A percentile compares a stretch with the other conserved stretches of the same genome.
Evolutionary conservation across 2,329 filamentous ascomycete genomes (phyloP).

Genomic region (Pseudocercospora macadamiae): DNA sequence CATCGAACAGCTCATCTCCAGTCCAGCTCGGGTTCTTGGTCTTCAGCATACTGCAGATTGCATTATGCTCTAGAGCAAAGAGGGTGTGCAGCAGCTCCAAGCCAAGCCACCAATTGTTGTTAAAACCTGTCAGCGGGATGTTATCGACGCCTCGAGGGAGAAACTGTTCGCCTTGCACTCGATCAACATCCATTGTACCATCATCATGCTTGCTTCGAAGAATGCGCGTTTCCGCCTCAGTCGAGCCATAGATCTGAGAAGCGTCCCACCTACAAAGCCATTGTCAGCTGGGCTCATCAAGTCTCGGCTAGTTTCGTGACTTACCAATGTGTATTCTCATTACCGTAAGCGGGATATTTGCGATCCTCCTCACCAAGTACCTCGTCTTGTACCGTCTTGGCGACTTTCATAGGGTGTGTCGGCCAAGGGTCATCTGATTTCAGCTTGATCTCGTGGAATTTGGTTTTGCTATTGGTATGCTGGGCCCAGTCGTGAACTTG

Average conservation of each 20-base stretch:
- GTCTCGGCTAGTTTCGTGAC: neutral
- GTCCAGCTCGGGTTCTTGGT: constrained; percentile 43
- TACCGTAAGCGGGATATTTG: constrained; percentile 47
- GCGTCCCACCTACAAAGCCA: constrained; percentile 45
- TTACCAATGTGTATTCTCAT: constrained; percentile 47
- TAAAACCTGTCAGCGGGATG: constrained; percentile 48
- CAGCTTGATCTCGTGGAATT: constrained; percentile 21
- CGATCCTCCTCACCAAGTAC: constrained; percentile 42
- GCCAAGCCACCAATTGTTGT: constrained; percentile 52
- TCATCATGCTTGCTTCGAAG: constrained; percentile 42
- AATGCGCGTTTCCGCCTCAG: constrained; percentile 41
- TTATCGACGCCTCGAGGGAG: constrained; percentile 45
- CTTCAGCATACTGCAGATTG: constrained; percentile 46
- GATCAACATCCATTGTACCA: constrained; percentile 46
- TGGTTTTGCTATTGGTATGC: constrained; percentile 17
- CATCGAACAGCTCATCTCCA: constrained; percentile 50
- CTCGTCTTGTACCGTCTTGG: constrained; percentile 41
- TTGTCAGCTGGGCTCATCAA: neutral
- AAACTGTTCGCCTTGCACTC: constrained; percentile 40
- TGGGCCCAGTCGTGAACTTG: constrained; percentile 49
- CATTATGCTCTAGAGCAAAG: constrained; percentile 52
- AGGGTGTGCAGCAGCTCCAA: constrained; percentile 53
- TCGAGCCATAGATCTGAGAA: constrained; percentile 52
- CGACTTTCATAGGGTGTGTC: constrained; percentile 43
- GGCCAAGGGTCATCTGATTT: constrained; percentile 20